A percentile compares a stretch with the other conserved stretches of the same genome.
phyloP scores from a whole-genome alignment of 768 basidiomycete genomes.

The Tylopilus plumbeoviolaceoides region DNA sequence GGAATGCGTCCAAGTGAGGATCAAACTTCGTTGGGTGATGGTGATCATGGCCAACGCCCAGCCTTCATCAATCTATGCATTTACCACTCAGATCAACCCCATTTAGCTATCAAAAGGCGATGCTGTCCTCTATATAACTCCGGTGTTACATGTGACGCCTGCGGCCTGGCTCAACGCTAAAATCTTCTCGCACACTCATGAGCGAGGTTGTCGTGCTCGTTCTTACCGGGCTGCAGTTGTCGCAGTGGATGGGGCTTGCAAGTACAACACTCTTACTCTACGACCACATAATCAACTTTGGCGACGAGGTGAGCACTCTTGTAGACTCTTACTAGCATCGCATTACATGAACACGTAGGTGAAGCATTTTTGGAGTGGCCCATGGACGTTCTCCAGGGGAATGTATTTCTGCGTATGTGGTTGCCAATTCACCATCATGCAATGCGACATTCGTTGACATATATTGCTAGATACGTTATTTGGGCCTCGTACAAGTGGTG shows the following conservation, averaged over 20 bases:
- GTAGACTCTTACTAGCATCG: neutral
- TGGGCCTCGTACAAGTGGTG: slow-evolving; percentile 6
- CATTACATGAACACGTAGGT: slow-evolving; percentile 1
- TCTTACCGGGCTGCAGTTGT: neutral
- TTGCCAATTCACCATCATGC: neutral
- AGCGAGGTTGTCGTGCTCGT: neutral
- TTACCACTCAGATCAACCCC: no score
- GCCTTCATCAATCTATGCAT: no score
- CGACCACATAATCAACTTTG: slow-evolving; percentile 9
- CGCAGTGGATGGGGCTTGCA: neutral
- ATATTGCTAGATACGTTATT: slow-evolving; percentile 8
- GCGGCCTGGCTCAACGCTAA: neutral
- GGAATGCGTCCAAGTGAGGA: no score
- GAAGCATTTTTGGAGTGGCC: slow-evolving; percentile 11
- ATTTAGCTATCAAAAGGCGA: no score
- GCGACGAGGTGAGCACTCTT: slow-evolving; percentile 2
- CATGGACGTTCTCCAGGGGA: slow-evolving; percentile 7
- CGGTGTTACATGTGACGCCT: no score
- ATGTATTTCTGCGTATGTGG: slow-evolving; percentile 9
- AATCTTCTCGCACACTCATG: neutral
- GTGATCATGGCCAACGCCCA: no score
- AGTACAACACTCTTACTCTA: slow-evolving; percentile 9
- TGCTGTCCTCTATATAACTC: no score
- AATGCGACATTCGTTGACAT: neutral
- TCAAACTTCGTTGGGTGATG: no score